Percentiles rank a stretch among this genome's conserved stretches.
Evolutionary conservation across 2,329 filamentous ascomycete genomes (phyloP).

Genomic region (Venturia effusa): DNA sequence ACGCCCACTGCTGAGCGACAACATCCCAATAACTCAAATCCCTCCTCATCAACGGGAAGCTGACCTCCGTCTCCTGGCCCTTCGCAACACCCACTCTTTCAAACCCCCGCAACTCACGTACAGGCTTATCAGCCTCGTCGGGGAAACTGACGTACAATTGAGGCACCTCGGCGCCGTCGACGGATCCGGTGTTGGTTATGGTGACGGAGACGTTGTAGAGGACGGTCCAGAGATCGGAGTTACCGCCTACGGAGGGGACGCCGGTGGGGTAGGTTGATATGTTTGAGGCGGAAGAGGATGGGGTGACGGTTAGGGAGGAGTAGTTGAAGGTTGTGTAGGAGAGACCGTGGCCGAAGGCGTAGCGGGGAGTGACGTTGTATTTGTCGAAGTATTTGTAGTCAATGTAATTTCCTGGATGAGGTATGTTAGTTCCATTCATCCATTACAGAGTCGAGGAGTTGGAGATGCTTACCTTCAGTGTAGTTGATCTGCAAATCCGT

Average conservation of each 20-base stretch:
- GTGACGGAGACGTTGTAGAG: background rate
- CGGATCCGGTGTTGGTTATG: slow-evolving; percentile 33
- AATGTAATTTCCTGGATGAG: background rate
- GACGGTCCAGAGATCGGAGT: background rate
- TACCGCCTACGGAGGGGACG: background rate
- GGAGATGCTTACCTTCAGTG: slow-evolving; percentile 57
- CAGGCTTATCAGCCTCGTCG: slow-evolving; percentile 45
- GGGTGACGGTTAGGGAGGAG: background rate
- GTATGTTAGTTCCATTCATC: background rate
- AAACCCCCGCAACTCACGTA: slow-evolving; percentile 50
- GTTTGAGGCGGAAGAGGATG: background rate
- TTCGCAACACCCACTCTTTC: slow-evolving; percentile 43
- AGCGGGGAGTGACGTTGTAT: background rate
- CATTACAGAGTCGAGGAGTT: background rate
- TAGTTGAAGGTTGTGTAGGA: slow-evolving; percentile 11
- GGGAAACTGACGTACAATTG: slow-evolving; percentile 53
- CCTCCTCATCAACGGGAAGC: slow-evolving; percentile 44
- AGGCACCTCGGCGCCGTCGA: slow-evolving; percentile 41
- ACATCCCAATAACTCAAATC: slow-evolving; percentile 58
- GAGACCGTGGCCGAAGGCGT: slow-evolving; percentile 8
- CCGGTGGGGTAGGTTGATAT: background rate
- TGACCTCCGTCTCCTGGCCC: slow-evolving; percentile 37
- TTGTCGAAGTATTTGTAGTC: slow-evolving; percentile 11
- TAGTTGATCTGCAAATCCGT: slow-evolving; percentile 59
- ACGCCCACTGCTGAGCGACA: slow-evolving; percentile 46